These are phyloP conservation scores for Dimargaris verticillata DNA, from an alignment of 192 early-diverging fungal genomes.

Conservation along the genomic window DNA sequence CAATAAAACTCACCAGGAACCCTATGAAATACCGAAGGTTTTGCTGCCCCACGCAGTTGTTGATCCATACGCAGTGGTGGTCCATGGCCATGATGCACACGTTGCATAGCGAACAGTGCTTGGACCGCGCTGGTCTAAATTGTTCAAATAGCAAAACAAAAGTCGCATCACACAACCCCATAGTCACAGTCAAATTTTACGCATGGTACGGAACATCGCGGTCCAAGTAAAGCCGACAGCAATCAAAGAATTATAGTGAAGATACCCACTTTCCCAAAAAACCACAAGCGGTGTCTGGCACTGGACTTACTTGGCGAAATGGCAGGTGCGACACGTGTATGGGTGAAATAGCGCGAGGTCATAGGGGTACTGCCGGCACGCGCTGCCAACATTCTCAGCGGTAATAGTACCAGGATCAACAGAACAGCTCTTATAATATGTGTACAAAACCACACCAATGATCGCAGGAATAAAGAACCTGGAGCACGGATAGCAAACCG, in stretches of 20 bases:
- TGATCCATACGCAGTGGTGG: constrained; percentile 34
- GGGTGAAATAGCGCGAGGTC: neutral
- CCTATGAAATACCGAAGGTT: constrained; percentile 26
- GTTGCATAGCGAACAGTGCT: constrained; percentile 27
- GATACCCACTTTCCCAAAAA: neutral
- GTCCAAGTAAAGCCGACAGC: too few species aligned
- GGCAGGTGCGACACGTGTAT: constrained; percentile 1
- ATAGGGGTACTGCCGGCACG: neutral
- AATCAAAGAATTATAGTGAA: too few species aligned
- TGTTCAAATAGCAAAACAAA: too few species aligned
- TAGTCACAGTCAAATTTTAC: too few species aligned
- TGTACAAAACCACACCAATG: neutral
- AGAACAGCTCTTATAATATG: neutral
- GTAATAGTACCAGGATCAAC: neutral
- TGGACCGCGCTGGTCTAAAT: constrained; percentile 23
- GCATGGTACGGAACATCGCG: too few species aligned
- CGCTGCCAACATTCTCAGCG: neutral
- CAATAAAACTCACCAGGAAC: constrained; percentile 21
- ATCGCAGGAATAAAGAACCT: neutral
- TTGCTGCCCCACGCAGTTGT: constrained; percentile 30
- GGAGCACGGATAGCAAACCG: neutral
- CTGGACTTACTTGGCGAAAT: constrained; percentile 3
- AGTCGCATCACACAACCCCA: too few species aligned
- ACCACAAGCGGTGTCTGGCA: neutral
- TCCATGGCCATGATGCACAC: constrained; percentile 27